phyloP scores from a whole-genome alignment of 2,329 filamentous ascomycete species.

The Beauveria scarabaeidicola region DNA sequence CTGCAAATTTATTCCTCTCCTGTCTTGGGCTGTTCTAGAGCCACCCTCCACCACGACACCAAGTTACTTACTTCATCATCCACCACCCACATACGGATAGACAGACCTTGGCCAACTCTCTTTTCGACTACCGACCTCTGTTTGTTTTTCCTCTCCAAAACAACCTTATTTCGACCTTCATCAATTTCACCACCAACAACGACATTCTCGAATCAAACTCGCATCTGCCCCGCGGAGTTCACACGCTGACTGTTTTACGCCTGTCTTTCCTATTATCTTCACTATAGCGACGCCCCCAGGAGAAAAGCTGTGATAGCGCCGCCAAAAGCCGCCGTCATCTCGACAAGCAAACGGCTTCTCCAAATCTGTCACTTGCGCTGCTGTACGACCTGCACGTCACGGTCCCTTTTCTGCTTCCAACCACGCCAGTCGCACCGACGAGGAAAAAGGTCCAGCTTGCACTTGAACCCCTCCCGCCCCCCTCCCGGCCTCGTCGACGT shows the following conservation, averaged over 20 bases:
- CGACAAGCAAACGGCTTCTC: neutral
- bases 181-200: neutral
- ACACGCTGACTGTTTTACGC: neutral
- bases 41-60: neutral
- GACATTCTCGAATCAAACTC: neutral
- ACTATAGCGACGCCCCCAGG: conserved; percentile 3
- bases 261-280: neutral
- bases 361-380: neutral
- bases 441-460: neutral
- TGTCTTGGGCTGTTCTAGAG: neutral
- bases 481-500: neutral
- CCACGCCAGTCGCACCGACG: neutral
- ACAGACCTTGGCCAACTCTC: conserved; percentile 5
- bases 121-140: neutral
- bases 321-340: neutral
- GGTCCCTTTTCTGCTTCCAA: neutral
- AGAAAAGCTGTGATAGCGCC: neutral
- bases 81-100: neutral
- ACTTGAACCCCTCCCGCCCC: neutral
- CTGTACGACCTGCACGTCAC: conserved; percentile 6
- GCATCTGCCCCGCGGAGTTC: neutral
- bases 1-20: neutral
- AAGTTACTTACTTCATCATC: conserved; percentile 9
- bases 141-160: neutral
- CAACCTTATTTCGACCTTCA: neutral